These are phyloP conservation scores for Entomortierella parvispora DNA, from an alignment of 192 early-diverging fungal genomes.

Conservation along the genomic window DNA sequence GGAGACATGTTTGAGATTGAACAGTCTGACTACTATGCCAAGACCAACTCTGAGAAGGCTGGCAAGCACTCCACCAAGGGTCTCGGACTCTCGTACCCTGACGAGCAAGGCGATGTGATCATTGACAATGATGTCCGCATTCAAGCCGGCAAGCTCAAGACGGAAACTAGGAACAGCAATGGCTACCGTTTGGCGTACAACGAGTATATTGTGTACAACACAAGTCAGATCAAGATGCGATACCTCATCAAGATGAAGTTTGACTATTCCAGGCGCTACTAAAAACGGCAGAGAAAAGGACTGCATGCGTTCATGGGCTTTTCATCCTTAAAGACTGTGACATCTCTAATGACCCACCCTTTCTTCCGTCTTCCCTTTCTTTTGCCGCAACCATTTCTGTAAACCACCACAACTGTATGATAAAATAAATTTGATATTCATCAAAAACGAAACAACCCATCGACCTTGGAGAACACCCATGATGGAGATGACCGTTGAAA, in stretches of 20 bases:
- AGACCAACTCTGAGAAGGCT: slow-evolving; percentile 31
- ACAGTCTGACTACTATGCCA: slow-evolving; percentile 67
- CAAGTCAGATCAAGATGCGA: slow-evolving; percentile 75
- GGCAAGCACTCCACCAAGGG: slow-evolving; percentile 74
- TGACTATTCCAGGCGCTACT: slow-evolving; percentile 10
- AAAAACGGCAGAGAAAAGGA: no score
- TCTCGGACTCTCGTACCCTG: slow-evolving; percentile 65
- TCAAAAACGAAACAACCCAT: no score
- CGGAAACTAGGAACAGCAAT: background rate
- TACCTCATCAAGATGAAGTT: slow-evolving; percentile 65
- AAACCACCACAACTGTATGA: no score
- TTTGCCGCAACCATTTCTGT: no score
- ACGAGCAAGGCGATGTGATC: slow-evolving; percentile 52
- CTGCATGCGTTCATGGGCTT: no score
- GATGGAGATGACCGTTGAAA: no score
- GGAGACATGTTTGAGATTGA: slow-evolving; percentile 64
- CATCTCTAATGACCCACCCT: no score
- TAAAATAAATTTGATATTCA: no score
- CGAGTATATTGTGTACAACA: slow-evolving; percentile 84
- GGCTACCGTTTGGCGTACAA: slow-evolving; percentile 67
- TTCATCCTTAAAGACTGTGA: no score
- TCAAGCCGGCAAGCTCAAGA: slow-evolving; percentile 56
- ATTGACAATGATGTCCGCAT: slow-evolving; percentile 62
- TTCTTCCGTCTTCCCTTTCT: no score
- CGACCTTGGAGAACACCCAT: no score